Evolutionary conservation across 352 stramenopile genomes (phyloP).

Genomic region (Phytophthora niederhauseri): DNA sequence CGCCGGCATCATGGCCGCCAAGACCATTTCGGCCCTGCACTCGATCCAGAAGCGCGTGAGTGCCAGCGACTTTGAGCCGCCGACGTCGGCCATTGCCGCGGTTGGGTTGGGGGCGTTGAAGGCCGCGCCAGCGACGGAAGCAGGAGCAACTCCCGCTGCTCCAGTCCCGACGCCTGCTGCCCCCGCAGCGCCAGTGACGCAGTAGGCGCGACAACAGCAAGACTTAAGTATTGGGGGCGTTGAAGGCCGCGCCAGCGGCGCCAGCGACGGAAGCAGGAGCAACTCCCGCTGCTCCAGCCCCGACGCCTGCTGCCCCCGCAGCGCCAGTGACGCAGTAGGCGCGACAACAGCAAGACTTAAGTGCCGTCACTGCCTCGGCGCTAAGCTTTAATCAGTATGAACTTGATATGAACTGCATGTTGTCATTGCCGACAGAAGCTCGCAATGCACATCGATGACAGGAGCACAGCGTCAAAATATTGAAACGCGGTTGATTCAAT

Average conservation of each 20-base stretch:
- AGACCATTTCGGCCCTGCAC: slow-evolving; percentile 62
- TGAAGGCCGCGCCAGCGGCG: slow-evolving; percentile 9
- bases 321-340: slow-evolving; percentile 23
- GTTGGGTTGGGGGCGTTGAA: slow-evolving; percentile 24
- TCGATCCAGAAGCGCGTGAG: slow-evolving; percentile 55
- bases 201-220: too few species aligned
- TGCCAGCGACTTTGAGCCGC: slow-evolving; percentile 44
- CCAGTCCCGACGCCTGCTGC: slow-evolving; percentile 1
- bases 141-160: neutral
- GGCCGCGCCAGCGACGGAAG: slow-evolving; percentile 8
- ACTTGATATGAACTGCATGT: neutral
- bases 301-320: slow-evolving; percentile 5
- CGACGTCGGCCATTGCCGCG: slow-evolving; percentile 14
- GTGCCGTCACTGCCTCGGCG: neutral
- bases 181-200: slow-evolving; percentile 10
- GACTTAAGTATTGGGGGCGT: slow-evolving; percentile 12
- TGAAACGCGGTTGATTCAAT: slow-evolving; percentile 28
- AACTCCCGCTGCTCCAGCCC: neutral
- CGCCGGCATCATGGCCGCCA: slow-evolving; percentile 80
- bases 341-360: neutral
- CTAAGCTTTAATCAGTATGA: neutral
- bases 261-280: slow-evolving; percentile 10
- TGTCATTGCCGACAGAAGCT: neutral
- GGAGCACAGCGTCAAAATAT: slow-evolving; percentile 25
- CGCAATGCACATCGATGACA: too few species aligned